phyloP scores from a whole-genome alignment of 805 yeast genomes.

The Priceomyces fermenticarens region DNA sequence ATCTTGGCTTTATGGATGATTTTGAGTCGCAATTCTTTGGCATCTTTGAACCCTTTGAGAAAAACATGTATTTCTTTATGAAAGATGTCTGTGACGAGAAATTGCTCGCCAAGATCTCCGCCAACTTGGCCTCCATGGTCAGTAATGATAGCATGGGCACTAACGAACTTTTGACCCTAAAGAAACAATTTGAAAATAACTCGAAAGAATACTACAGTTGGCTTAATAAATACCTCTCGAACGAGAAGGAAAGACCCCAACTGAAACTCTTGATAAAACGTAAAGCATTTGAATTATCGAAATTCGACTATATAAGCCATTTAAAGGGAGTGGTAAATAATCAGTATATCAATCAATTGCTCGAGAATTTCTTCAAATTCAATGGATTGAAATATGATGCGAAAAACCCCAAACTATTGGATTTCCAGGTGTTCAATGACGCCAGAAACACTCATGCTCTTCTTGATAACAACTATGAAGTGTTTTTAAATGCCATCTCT shows the following conservation, averaged over 20 bases:
- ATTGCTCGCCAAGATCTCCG: conserved; percentile 25
- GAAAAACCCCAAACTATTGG: conserved; percentile 10
- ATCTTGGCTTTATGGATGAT: conserved; percentile 21
- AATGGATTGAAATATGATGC: conserved; percentile 16
- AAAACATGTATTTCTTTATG: conserved; percentile 25
- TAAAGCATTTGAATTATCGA: conserved; percentile 39
- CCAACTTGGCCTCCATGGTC: conserved; percentile 4
- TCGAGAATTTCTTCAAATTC: conserved; percentile 36
- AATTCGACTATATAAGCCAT: conserved; percentile 45
- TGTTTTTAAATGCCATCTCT: conserved; percentile 31
- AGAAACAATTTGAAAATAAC: conserved; percentile 35
- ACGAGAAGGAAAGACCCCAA: conserved; percentile 43
- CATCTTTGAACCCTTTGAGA: conserved; percentile 32
- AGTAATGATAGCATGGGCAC: conserved; percentile 12
- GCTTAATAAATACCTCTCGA: conserved; percentile 41
- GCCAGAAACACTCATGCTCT: conserved; percentile 8
- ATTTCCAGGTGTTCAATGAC: conserved; percentile 10
- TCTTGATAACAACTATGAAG: conserved; percentile 19
- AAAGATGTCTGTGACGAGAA: conserved; percentile 26
- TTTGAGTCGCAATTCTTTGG: conserved; percentile 21
- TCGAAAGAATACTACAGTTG: conserved; percentile 43
- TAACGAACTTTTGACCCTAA: conserved; percentile 22
- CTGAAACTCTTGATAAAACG: conserved; percentile 34
- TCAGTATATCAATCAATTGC: conserved; percentile 36
- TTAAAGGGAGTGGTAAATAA: conserved; percentile 35